These are phyloP conservation scores for Aegilops speltoides DNA, from an alignment of 176 grass and related monocot genomes.

Conservation along the genomic window DNA sequence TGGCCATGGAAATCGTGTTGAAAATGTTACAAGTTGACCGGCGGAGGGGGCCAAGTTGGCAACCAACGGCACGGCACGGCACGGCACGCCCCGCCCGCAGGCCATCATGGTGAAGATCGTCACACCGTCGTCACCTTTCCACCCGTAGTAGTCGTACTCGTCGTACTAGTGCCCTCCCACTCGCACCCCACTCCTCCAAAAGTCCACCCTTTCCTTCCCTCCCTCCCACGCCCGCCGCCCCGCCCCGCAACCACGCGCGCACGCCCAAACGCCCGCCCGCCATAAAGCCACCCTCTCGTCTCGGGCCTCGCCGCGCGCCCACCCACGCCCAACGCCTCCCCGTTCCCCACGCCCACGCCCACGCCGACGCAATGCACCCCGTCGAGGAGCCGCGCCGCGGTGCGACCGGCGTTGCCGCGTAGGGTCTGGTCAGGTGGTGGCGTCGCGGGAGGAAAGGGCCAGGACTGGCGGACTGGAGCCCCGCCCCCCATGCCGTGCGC, in stretches of 20 bases:
- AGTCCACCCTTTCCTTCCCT: not conserved
- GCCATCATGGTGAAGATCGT: not conserved
- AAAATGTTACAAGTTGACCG: not conserved
- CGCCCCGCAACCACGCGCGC: not conserved
- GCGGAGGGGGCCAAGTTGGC: not conserved
- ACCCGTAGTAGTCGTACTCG: not conserved
- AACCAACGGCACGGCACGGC: not conserved
- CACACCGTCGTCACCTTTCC: not conserved
- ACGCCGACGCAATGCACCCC: not conserved
- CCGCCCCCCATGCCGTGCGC: constrained; percentile 30
- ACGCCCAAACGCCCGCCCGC: not conserved
- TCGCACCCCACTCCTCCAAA: not conserved
- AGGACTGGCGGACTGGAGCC: not conserved
- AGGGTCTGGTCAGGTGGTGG: not conserved
- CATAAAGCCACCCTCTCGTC: not conserved
- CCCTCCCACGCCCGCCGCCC: not conserved
- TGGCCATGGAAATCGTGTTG: not conserved
- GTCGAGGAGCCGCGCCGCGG: no score
- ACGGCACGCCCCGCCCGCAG: not conserved
- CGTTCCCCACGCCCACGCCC: not conserved
- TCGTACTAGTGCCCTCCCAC: not conserved
- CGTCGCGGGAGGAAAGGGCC: not conserved
- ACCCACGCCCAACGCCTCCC: not conserved
- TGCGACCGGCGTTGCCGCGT: not conserved
- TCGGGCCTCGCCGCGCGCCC: not conserved